Percentiles rank a stretch among this genome's conserved stretches.
phyloP scores from a whole-genome alignment of 1,284 basidiomycete species.

The Termitomyces sp. region DNA sequence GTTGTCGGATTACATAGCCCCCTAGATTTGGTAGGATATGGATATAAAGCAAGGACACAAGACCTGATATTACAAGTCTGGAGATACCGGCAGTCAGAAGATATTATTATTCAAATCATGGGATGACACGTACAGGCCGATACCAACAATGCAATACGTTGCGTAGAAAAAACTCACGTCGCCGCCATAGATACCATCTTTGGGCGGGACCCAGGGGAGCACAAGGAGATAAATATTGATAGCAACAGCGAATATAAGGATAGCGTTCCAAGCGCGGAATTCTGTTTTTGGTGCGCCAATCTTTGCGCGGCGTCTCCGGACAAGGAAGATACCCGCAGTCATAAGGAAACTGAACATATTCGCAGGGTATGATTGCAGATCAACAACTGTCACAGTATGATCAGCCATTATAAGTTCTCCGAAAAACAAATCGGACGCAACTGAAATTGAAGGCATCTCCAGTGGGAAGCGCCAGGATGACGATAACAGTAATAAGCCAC shows the following conservation, averaged over 20 bases:
- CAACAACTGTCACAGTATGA: constrained; percentile 23
- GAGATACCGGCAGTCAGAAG: background rate
- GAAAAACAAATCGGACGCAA: constrained; percentile 15
- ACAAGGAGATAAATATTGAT: constrained; percentile 40
- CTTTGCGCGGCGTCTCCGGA: constrained; percentile 33
- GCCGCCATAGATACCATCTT: constrained; percentile 31
- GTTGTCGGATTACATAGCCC: constrained; percentile 28
- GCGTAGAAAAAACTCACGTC: constrained; percentile 39
- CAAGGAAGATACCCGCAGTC: constrained; percentile 36
- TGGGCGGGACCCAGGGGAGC: constrained; percentile 41
- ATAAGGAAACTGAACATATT: constrained; percentile 38
- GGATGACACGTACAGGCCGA: constrained; percentile 27
- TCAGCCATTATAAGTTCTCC: background rate
- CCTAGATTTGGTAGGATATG: constrained; percentile 25
- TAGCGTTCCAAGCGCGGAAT: constrained; percentile 38
- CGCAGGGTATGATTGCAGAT: constrained; percentile 36
- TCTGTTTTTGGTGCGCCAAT: constrained; percentile 32
- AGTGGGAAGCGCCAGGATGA: constrained; percentile 49
- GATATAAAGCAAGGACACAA: constrained; percentile 25
- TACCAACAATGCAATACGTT: constrained; percentile 34
- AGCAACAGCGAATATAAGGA: constrained; percentile 36
- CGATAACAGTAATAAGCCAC: constrained; percentile 44
- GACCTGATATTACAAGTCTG: constrained; percentile 25
- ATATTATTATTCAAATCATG: background rate
- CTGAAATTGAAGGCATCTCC: constrained; percentile 52